A percentile compares a stretch with the other conserved stretches of the same genome.
phyloP scores from a whole-genome alignment of 148 eudicot species.

The Rhododendron mucronatum region DNA sequence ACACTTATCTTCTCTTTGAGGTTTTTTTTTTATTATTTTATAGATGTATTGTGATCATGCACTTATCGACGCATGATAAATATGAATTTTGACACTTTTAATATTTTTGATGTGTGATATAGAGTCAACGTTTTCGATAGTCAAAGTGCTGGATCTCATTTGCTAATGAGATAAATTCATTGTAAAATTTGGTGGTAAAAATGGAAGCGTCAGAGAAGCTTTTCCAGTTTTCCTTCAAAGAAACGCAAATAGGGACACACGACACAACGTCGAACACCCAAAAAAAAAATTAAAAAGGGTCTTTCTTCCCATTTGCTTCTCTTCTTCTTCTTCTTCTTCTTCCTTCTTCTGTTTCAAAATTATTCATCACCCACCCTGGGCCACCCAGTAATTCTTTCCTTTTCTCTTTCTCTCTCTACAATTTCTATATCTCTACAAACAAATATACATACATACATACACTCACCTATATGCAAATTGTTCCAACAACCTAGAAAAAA shows the following conservation, averaged over 20 bases:
- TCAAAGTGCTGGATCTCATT: too few relatives aligned
- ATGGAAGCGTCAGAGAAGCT: too few relatives aligned
- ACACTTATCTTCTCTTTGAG: too few relatives aligned
- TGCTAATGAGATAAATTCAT: too few relatives aligned
- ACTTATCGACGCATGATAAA: too few relatives aligned
- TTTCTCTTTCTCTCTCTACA: not conserved
- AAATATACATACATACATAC: not conserved
- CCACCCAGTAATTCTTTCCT: not conserved
- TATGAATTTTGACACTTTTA: too few relatives aligned
- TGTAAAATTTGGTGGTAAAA: too few relatives aligned
- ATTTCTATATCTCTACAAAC: too few relatives aligned
- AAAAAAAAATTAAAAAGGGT: not conserved
- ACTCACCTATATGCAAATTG: not conserved
- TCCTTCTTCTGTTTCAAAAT: not conserved
- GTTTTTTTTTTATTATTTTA: too few relatives aligned
- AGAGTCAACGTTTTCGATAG: too few relatives aligned
- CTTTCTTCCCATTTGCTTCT: not conserved
- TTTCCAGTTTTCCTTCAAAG: not conserved
- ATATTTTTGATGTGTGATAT: too few relatives aligned
- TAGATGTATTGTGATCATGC: too few relatives aligned
- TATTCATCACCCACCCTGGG: not conserved
- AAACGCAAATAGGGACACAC: not conserved
- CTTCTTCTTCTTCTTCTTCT: not conserved
- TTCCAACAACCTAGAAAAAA: not conserved
- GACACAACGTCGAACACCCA: not conserved